A percentile compares a stretch with the other conserved stretches of the same genome.
These are phyloP conservation scores for Calonectria pteridis DNA, from an alignment of 2,329 filamentous ascomycete species.

Conservation along the genomic window DNA sequence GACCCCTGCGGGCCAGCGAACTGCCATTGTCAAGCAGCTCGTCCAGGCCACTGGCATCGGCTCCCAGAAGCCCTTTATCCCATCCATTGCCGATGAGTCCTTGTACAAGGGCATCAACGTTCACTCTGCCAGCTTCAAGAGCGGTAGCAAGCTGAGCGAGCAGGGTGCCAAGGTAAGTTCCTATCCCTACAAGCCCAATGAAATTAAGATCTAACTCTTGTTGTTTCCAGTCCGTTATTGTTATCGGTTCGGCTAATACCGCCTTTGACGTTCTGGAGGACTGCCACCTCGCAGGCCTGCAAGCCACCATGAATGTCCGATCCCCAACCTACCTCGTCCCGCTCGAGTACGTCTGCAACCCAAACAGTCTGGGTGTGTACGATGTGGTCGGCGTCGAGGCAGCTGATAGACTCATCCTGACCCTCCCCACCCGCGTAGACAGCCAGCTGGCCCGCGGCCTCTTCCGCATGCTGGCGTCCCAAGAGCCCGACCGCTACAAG, in stretches of 20 bases:
- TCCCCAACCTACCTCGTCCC: conserved; percentile 37
- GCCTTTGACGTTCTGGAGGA: conserved; percentile 33
- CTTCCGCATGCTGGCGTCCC: conserved; percentile 20
- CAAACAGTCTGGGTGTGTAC: conserved; percentile 22
- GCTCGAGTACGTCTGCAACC: conserved; percentile 23
- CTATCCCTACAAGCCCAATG: accelerated
- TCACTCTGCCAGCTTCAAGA: conserved; percentile 30
- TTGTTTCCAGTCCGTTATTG: conserved; percentile 20
- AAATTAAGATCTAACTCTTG: background rate
- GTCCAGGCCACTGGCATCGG: conserved; percentile 33
- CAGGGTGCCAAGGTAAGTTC: conserved; percentile 24
- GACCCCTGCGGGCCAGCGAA: background rate
- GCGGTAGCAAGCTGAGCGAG: background rate
- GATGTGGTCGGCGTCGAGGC: conserved; percentile 12
- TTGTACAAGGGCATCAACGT: conserved; percentile 27
- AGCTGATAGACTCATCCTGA: conserved; percentile 26
- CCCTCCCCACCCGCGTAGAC: conserved; percentile 14
- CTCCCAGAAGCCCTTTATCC: conserved; percentile 28
- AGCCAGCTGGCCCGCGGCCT: conserved; percentile 19
- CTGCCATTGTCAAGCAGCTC: conserved; percentile 11
- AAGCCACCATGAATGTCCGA: conserved; percentile 20
- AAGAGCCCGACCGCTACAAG: conserved; percentile 27
- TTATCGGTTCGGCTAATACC: conserved; percentile 33
- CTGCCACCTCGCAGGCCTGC: conserved; percentile 12
- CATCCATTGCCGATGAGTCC: background rate